Evolutionary conservation across 345 rosid species (phyloP), one percentile per base, ranked within the genome.

Genomic region (Cardamine resedifolia): DNA sequence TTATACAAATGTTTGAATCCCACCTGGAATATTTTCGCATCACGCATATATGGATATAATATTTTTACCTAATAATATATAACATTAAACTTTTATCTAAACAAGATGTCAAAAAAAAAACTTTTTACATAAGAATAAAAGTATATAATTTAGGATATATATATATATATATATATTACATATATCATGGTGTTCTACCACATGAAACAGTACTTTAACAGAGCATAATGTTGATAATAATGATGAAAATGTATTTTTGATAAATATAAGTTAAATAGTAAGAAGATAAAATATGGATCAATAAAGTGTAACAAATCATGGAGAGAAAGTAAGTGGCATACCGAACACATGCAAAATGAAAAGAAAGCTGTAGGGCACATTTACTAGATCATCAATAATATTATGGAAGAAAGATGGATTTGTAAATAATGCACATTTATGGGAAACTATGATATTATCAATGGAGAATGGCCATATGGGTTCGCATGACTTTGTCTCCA

Each of bases 301-400:
- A 31, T 21, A 71, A 61, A 71, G 75, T 50, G 61, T 49, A 49
- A 50, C 41, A 38, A 11, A 71, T 60, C 60, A 74, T 66, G 78
- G 61, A 66, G 67, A 66, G 47, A 31, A 57, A 66, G 53, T 49
- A 58, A 74, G 78, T 74, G 78, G 72, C 72, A 23, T 58, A 74
- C 72, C 67, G 55, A 58, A 58, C 78, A 66, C 72, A 66, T 74
- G 78, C 33, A 58, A 66, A 28, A 27, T 58, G 19, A 26, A 38
- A 14, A 47, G 14, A 49, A 66, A 66, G 78, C 47, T 74, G 78
- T 49, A 49, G 24, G 24, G 72, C 61, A 66, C 61, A 49, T 58
- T 20, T 27, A 26, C 20, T 33, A 7, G 15, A 57, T 66, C 11
- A 58, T 66, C 16, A 36, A n/a, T 34, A 2, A 20, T 48, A 47